These are phyloP conservation scores for Bathelium albidoporum DNA, from an alignment of 495 filamentous ascomycete species.

Conservation along the genomic window DNA sequence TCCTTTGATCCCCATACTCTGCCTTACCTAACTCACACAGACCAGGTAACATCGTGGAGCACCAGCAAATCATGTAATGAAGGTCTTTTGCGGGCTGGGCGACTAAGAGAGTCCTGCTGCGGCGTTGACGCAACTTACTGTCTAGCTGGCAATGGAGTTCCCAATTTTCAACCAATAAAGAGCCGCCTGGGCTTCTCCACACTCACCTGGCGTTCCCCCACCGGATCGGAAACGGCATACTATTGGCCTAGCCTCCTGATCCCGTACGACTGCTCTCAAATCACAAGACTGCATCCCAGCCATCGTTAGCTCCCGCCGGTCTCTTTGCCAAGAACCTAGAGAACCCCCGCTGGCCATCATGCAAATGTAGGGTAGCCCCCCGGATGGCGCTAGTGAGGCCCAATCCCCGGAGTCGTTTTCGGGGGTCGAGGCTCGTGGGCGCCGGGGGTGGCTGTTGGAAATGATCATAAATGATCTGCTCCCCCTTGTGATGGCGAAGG, in stretches of 20 bases:
- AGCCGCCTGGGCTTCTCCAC: neutral
- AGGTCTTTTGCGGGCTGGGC: neutral
- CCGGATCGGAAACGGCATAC: neutral
- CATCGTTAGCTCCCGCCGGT: neutral
- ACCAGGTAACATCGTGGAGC: no score
- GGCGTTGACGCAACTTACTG: neutral
- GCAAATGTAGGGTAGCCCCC: neutral
- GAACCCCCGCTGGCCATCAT: neutral
- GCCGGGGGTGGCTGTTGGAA: neutral
- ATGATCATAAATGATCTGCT: neutral
- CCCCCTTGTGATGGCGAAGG: neutral
- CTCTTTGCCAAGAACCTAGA: neutral
- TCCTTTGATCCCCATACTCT: no score
- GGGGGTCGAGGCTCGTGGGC: neutral
- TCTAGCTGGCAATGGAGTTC: neutral
- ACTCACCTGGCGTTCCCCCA: neutral
- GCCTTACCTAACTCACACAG: no score
- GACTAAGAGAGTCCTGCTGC: neutral
- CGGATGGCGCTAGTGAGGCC: neutral
- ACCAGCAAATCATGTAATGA: no score
- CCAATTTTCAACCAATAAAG: neutral
- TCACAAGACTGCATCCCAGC: neutral
- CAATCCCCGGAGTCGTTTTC: neutral
- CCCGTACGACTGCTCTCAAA: neutral
- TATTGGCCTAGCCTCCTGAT: neutral